Conservation (phyloP, 371 early-diverging fungal genomes). For the Rhizopus sp. region DNA sequence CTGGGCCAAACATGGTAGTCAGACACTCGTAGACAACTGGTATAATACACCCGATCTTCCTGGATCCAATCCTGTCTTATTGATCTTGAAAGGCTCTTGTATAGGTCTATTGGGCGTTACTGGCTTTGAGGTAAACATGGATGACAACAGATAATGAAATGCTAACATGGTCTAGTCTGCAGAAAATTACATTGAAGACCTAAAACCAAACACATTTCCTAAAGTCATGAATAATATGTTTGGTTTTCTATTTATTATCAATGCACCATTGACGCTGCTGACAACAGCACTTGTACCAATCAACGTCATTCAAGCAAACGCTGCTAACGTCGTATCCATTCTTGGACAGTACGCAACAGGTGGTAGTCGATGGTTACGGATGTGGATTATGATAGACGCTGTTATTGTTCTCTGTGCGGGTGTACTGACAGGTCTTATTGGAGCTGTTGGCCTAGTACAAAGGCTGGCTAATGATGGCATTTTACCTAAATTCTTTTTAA, state of each 20-base stretch:
- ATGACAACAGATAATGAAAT: not conserved
- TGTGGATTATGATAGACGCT: slow-evolving; percentile 56
- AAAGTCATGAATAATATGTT: slow-evolving; percentile 63
- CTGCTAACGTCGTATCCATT: slow-evolving; percentile 45
- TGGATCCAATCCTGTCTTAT: slow-evolving; percentile 27
- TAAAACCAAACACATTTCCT: slow-evolving; percentile 55
- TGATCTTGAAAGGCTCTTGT: slow-evolving; percentile 56
- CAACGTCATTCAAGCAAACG: slow-evolving; percentile 34
- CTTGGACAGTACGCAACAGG: slow-evolving; percentile 46
- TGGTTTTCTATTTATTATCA: slow-evolving; percentile 43
- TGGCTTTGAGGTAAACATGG: slow-evolving; percentile 47
- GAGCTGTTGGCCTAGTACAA: slow-evolving; percentile 52
- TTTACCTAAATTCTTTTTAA: slow-evolving; percentile 49
- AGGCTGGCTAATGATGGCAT: slow-evolving; percentile 56
- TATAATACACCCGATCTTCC: slow-evolving; percentile 27
- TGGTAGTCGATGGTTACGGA: slow-evolving; percentile 42
- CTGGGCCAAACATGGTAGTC: slow-evolving; percentile 41
- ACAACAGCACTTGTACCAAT: slow-evolving; percentile 49
- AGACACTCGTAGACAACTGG: slow-evolving; percentile 48
- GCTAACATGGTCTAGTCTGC: slow-evolving; percentile 25
- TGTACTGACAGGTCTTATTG: slow-evolving; percentile 60
- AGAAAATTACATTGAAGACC: slow-evolving; percentile 58
- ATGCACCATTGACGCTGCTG: slow-evolving; percentile 50
- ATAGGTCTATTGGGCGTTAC: slow-evolving; percentile 63
- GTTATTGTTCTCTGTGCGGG: slow-evolving; percentile 64